Percentiles rank a stretch among this genome's conserved stretches.
phyloP scores from a whole-genome alignment of 768 basidiomycete species.

The Mycena capillaripes region DNA sequence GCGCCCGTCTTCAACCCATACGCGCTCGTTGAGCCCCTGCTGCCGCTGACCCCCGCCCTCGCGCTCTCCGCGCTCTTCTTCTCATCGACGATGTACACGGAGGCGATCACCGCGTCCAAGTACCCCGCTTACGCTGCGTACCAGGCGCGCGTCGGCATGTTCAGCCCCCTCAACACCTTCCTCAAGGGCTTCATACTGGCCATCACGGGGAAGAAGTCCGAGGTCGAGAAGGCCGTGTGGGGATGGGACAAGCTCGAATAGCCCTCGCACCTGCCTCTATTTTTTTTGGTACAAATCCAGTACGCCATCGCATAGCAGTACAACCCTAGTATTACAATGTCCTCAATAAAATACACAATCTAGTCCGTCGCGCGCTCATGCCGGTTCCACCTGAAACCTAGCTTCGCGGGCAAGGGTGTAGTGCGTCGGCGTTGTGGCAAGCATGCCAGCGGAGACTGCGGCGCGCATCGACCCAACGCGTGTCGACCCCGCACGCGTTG shows the following conservation, averaged over 20 bases:
- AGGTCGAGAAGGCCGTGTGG: slow-evolving; percentile 44
- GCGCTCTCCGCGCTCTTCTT: slow-evolving; percentile 80
- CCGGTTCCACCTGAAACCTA: too few species aligned
- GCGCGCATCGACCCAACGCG: background rate
- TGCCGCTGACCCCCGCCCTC: slow-evolving; percentile 65
- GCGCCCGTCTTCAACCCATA: slow-evolving; percentile 16
- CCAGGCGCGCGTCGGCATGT: slow-evolving; percentile 86
- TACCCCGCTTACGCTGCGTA: slow-evolving; percentile 84
- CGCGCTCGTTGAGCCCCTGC: slow-evolving; percentile 13
- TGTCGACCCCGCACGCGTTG: background rate
- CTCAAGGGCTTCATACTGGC: slow-evolving; percentile 42
- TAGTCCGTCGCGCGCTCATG: background rate
- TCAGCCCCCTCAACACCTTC: slow-evolving; percentile 60
- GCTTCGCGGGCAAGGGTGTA: slow-evolving; percentile 8
- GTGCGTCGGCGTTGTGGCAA: background rate
- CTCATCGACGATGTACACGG: slow-evolving; percentile 84
- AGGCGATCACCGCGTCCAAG: slow-evolving; percentile 82
- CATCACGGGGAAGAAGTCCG: slow-evolving; percentile 38
- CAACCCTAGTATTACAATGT: slow-evolving; percentile 23
- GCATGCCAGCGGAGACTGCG: background rate
- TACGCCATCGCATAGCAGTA: background rate
- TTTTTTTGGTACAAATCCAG: background rate
- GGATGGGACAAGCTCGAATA: slow-evolving; percentile 39
- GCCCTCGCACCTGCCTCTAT: background rate
- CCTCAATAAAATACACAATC: slow-evolving; percentile 3